Evolutionary conservation across 179 eudicot species (phyloP), one percentile per base, ranked within the genome.

Genomic region (Silene coronaria): DNA sequence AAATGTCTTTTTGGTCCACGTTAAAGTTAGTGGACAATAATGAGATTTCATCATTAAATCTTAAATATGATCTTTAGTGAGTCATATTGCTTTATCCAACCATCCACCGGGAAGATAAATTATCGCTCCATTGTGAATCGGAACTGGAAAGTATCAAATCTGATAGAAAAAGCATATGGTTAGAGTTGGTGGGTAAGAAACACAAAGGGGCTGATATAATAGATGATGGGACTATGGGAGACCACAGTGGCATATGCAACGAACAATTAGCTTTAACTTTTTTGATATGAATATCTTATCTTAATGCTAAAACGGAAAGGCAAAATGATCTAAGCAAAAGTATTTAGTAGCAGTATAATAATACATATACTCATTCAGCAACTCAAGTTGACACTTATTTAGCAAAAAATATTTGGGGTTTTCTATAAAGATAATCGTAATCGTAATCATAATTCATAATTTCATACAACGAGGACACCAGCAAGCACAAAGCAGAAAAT

Each of bases 191-290:
- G 77, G 85, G 75, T 76, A 30, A 74, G 69, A 76, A 62, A 69
- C 82, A 82, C 72, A 77, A 79, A 78, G 82, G 85, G 85, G 67
- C 77, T 16, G 32, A 76, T 58, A 30, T 63, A 24, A 61, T 75
- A 23, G 57, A 72, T 66, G 77, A 78, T 78, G 79, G 81, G 55
- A 75, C 57, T 73, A 75, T 77, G 79, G 81, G 71, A 72, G 71
- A 78, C 78, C 79, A 73, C 79, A 75, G 30, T 3, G 72, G 68
- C 76, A 23, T 70, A 67, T 68, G 61, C 70, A 72, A 59, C 51
- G 12, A 51, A 14, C 34, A 21, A 71, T 6, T 21, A 45, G 71
- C 66, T 72, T 38, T 24, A 65, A 76, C 81, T 78, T 78, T 78
- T 17, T 68, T 63, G 57, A 79, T 58, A 63, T 75, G 68, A 16